phyloP scores from a whole-genome alignment of 139 green algal genomes.

The Ettlia oleoabundans region DNA sequence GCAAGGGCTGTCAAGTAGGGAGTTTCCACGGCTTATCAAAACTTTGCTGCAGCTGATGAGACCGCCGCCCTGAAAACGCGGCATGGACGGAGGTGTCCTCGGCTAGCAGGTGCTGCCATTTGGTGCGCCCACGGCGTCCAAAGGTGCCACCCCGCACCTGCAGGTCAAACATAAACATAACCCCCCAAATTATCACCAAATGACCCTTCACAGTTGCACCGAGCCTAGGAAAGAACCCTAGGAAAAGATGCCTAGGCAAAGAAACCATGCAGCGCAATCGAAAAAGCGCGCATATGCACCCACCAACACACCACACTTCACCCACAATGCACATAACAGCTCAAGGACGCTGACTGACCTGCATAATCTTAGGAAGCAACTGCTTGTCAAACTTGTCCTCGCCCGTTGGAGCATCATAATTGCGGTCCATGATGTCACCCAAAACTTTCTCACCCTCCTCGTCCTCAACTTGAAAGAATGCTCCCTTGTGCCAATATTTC shows the following conservation, averaged over 20 bases:
- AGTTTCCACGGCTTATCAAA: too few relatives aligned
- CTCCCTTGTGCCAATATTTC: slow-evolving; percentile 99
- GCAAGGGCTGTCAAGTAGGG: too few relatives aligned
- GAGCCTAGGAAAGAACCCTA: neutral
- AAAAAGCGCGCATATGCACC: too few relatives aligned
- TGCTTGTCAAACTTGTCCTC: slow-evolving; percentile 93
- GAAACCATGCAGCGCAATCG: too few relatives aligned
- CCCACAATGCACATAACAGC: too few relatives aligned
- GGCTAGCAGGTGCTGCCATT: slow-evolving; percentile 91
- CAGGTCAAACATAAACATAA: neutral
- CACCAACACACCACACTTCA: too few relatives aligned
- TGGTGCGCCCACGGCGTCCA: slow-evolving; percentile 87
- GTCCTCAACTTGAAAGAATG: slow-evolving; percentile 87
- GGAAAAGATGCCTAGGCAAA: too few relatives aligned
- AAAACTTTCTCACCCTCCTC: slow-evolving; percentile 35
- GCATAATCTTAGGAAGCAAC: slow-evolving; percentile 92
- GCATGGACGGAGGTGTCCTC: slow-evolving; percentile 82
- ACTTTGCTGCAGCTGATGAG: neutral
- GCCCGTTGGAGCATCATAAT: slow-evolving; percentile 89
- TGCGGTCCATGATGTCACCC: slow-evolving; percentile 69
- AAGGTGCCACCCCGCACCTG: slow-evolving; percentile 90
- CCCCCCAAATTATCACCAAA: neutral
- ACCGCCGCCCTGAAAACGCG: neutral
- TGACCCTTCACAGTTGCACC: neutral
- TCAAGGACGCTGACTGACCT: slow-evolving; percentile 34